Conservation (phyloP, 75 land plant genomes). For the Pseudotsuga menziesii region DNA sequence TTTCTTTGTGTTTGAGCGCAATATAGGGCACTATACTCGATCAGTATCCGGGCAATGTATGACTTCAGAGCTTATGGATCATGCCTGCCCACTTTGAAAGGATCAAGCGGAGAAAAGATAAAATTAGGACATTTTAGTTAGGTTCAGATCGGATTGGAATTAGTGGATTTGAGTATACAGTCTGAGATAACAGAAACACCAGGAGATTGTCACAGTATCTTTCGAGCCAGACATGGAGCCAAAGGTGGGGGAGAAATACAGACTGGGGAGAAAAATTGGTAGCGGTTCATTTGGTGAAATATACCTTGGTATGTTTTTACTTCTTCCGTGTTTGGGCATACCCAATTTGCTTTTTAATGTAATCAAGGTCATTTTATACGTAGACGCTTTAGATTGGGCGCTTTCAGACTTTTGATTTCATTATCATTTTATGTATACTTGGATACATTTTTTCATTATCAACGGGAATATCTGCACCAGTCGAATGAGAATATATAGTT, state of each 20-base stretch:
- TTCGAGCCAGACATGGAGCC: constrained; percentile 14
- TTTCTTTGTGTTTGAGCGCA: not conserved
- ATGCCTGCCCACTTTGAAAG: not conserved
- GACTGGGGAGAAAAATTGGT: constrained; percentile 36
- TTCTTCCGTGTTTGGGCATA: not conserved
- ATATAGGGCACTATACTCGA: not conserved
- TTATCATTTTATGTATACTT: not conserved
- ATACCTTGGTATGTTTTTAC: constrained; percentile 19
- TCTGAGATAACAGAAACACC: not conserved
- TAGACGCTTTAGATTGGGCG: too few species aligned
- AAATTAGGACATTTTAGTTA: not conserved
- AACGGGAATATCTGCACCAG: not conserved
- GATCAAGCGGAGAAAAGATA: not conserved
- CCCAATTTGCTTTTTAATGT: not conserved
- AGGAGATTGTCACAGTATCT: not conserved
- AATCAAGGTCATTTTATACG: not conserved
- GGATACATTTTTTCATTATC: not conserved
- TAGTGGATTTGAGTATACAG: not conserved
- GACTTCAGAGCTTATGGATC: not conserved
- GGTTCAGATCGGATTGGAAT: constrained; percentile 5
- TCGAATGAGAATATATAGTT: not conserved
- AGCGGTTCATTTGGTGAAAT: constrained; percentile 40
- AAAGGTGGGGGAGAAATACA: constrained; percentile 27
- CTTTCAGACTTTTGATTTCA: too few species aligned
- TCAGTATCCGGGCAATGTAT: not conserved